phyloP scores from a whole-genome alignment of 345 rosid genomes.

The Citrus sp. region DNA sequence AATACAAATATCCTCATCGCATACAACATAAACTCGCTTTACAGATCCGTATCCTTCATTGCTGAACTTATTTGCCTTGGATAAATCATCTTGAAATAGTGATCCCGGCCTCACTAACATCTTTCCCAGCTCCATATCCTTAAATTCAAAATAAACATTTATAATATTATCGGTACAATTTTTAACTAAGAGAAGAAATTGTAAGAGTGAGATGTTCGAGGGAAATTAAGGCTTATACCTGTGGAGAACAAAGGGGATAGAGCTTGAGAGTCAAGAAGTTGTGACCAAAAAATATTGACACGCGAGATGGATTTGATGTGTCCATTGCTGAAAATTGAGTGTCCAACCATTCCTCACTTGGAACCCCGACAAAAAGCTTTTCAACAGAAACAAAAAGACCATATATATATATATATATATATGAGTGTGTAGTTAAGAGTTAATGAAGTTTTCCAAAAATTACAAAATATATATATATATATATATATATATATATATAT shows the following conservation, averaged over 20 bases:
- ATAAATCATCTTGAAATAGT: slow-evolving; percentile 15
- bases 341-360: slow-evolving; percentile 29
- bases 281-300: slow-evolving; percentile 27
- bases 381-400: not conserved
- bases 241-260: slow-evolving; percentile 24
- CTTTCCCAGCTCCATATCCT: slow-evolving; percentile 40
- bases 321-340: slow-evolving; percentile 21
- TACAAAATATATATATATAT: too few species aligned
- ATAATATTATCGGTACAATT: too few species aligned
- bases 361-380: not conserved
- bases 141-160: not conserved
- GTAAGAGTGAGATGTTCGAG: too few species aligned
- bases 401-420: too few species aligned
- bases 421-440: too few species aligned
- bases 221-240: slow-evolving; percentile 14
- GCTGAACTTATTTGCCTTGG: slow-evolving; percentile 14
- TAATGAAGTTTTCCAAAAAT: too few species aligned
- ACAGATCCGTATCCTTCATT: slow-evolving; percentile 23
- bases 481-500: too few species aligned
- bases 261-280: slow-evolving; percentile 22
- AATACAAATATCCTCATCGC: slow-evolving; percentile 14
- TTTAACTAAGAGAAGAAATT: too few species aligned
- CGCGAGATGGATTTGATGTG: not conserved
- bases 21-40: slow-evolving; percentile 16
- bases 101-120: slow-evolving; percentile 28